Percentiles rank a stretch among this genome's conserved stretches.
Conservation (phyloP, 2,329 filamentous ascomycete species). For the Penicillium sp. region DNA sequence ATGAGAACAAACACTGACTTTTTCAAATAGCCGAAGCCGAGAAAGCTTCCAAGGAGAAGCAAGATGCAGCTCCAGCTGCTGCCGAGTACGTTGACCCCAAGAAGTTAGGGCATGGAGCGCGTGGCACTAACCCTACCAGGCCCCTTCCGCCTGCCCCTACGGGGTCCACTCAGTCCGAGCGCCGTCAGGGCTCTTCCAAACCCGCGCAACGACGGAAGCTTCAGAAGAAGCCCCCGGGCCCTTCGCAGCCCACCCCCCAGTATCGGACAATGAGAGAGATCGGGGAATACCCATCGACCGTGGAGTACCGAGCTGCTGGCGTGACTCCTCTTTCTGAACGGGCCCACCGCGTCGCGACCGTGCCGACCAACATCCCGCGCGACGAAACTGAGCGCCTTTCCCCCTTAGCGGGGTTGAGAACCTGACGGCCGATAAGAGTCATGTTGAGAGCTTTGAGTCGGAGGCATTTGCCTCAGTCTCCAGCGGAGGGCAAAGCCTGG, state of each 20-base stretch:
- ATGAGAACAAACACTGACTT: background rate
- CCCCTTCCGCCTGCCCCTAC: slow-evolving; percentile 25
- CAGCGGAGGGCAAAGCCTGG: background rate
- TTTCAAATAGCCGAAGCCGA: background rate
- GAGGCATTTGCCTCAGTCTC: background rate
- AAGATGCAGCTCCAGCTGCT: background rate
- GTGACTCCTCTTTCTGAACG: slow-evolving; percentile 21
- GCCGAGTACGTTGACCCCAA: slow-evolving; percentile 7
- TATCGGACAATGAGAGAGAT: slow-evolving; percentile 23
- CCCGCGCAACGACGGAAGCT: slow-evolving; percentile 20
- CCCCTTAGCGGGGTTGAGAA: slow-evolving; percentile 5
- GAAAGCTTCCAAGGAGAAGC: background rate
- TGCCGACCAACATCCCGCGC: slow-evolving; percentile 3
- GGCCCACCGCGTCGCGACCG: slow-evolving; percentile 19
- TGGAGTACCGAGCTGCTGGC: slow-evolving; percentile 24
- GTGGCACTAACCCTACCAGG: slow-evolving; percentile 25
- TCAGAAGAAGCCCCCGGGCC: slow-evolving; percentile 18
- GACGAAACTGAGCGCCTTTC: slow-evolving; percentile 6
- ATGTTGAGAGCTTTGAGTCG: slow-evolving; percentile 4
- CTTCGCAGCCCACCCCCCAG: slow-evolving; percentile 5
- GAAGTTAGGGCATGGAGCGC: slow-evolving; percentile 21
- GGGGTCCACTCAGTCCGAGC: slow-evolving; percentile 18
- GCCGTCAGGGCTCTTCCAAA: slow-evolving; percentile 16
- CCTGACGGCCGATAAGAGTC: slow-evolving; percentile 1
- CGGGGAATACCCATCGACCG: slow-evolving; percentile 23